These are phyloP conservation scores for Stereocaulon alpinum DNA, from an alignment of 495 filamentous ascomycete species.

Conservation along the genomic window DNA sequence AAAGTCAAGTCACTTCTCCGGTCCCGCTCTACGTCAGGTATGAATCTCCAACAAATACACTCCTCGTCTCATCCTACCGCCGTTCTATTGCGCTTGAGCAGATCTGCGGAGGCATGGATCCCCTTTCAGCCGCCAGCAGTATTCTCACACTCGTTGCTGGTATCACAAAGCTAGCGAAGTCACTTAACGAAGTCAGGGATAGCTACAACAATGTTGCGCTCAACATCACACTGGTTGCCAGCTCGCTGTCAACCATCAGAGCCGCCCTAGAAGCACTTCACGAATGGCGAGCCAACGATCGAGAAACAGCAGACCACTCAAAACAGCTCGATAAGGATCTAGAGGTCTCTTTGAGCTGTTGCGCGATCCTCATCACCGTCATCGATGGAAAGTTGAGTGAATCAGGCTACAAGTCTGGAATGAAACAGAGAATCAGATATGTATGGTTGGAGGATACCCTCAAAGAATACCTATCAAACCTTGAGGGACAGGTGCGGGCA, in stretches of 20 bases:
- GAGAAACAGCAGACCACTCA: constrained; percentile 1
- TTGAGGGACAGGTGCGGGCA: constrained; percentile 19
- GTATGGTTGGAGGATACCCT: constrained; percentile 17
- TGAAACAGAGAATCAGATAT: constrained; percentile 17
- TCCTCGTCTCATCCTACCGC: too few species aligned
- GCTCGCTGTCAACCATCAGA: constrained; percentile 18
- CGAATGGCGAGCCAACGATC: constrained; percentile 12
- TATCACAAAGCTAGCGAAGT: constrained; percentile 18
- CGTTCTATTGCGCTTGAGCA: background rate
- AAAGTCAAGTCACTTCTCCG: too few species aligned
- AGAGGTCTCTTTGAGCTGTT: constrained; percentile 18
- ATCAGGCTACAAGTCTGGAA: constrained; percentile 15
- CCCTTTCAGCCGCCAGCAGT: background rate
- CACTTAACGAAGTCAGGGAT: constrained; percentile 17
- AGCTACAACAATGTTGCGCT: constrained; percentile 19
- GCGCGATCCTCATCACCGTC: constrained; percentile 20
- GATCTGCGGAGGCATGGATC: background rate
- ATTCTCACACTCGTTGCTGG: constrained; percentile 8
- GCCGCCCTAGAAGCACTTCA: constrained; percentile 18
- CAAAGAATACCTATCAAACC: constrained; percentile 19
- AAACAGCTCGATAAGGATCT: constrained; percentile 17
- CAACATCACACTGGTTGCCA: constrained; percentile 19
- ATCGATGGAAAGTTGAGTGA: constrained; percentile 18
- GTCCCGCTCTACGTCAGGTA: background rate
- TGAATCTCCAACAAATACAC: background rate